Base-by-base conservation (phyloP, 192 early-diverging fungal genomes). In the Pecoramyces ruminantium region DNA sequence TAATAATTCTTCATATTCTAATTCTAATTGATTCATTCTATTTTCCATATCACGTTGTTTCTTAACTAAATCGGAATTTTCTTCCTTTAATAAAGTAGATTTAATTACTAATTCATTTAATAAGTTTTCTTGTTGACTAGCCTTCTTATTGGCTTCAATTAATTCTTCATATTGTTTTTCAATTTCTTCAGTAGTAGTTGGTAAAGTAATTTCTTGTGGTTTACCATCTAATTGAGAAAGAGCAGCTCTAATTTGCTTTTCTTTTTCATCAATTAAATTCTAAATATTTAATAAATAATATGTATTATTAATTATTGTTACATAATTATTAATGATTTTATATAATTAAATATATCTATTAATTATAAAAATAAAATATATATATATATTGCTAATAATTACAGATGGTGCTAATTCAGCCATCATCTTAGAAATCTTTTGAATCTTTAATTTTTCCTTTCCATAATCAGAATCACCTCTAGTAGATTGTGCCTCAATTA, bases 401-500 rank as follows among this genome's bases (percentile, higher is more conserved):
- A 88, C 88, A 30, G 93, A 91, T 34, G 92, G 91, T 81, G 93
- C 94, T 51, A 96, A 90, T 78, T 93, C 89, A 13, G 89, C 90
- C 88, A 95, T 92, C 90, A 95, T 95, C 81, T 92, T 86, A 12
- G 91, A 92, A 90, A 96, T 94, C 87, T 93, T 93, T 81, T 94
- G 94, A 42, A 89, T 86, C 86, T 95, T 94, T 83, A 89, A 88
- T 86, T 91, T 91, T 81, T 95, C 92, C 82, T 93, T 94, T 38
- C 93, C 91, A 28, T 88, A 89, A n/a, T 90, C 89, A 42, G 40
- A 83, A 79, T 42, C 81, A 78, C 88, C 84, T 81, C 88, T 89
- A n/a, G 82, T 81, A 27, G 38, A 81, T 90, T 86, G 16, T 85
- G 78, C 29, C 88, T 85, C 39, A n/a, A 86, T 79, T 79, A 90